Evolutionary conservation across 257 asterid species (phyloP).

Genomic region (Avicennia marina): DNA sequence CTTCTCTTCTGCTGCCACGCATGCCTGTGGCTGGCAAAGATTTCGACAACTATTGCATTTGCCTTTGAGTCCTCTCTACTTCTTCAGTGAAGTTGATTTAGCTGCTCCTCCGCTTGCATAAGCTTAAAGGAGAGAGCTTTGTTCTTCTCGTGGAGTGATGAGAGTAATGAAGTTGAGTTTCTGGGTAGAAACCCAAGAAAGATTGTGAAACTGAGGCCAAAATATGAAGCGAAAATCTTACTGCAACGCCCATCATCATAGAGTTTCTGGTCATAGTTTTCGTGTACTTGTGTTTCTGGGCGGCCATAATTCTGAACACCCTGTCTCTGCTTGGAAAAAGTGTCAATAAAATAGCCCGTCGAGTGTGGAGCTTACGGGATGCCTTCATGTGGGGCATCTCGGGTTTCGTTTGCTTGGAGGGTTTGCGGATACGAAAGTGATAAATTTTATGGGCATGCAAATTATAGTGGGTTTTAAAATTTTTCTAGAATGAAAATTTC

Average conservation of each 20-base stretch:
- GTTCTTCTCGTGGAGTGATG: constrained; percentile 49
- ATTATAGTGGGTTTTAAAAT: no score
- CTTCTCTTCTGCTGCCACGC: constrained; percentile 99
- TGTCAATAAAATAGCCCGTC: no score
- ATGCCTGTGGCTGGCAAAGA: constrained; percentile 91
- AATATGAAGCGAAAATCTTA: constrained; percentile 62
- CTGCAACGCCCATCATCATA: no score
- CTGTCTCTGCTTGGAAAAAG: constrained; percentile 38
- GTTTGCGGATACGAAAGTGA: no score
- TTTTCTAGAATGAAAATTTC: no score
- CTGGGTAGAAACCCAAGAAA: constrained; percentile 65
- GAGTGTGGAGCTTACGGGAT: no score
- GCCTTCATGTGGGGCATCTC: constrained; percentile 11
- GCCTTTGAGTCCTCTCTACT: constrained; percentile 97
- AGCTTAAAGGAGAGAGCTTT: constrained; percentile 61
- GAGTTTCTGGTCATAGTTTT: constrained; percentile 21
- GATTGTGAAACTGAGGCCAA: constrained; percentile 73
- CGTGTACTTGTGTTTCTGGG: constrained; percentile 30
- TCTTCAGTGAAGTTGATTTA: constrained; percentile 57
- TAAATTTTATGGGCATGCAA: no score
- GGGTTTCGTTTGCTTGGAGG: no score
- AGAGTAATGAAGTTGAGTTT: constrained; percentile 43
- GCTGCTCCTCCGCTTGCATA: constrained; percentile 72
- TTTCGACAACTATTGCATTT: constrained; percentile 94
- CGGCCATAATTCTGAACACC: constrained; percentile 43